Evolutionary conservation across 805 yeast genomes (phyloP), one percentile per base, ranked within the genome.

Genomic region (Metschnikowia rubicola): DNA sequence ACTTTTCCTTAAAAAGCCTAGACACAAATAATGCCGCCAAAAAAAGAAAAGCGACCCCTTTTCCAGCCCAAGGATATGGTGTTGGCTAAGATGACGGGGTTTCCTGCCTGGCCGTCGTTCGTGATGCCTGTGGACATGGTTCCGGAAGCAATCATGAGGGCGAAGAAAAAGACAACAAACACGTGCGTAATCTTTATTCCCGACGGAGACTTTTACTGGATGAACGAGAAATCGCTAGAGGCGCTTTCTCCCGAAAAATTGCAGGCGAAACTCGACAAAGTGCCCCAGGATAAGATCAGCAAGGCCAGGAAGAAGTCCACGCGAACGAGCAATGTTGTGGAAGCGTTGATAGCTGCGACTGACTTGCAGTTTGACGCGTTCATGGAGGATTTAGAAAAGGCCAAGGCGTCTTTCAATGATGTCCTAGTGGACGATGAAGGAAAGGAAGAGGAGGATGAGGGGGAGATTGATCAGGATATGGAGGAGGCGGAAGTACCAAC

Each of bases 101-200:
- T 63, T 53, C 74, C 77, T 1, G 69, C 73, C 12, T 76, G 81
- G 81, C 81, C 81, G 8, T 71, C 77, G 11, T 70, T 74, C 40
- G 70, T 76, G 43, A 68, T 67, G 71, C 77, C 79, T 2, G 52
- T 55, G 17, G 62, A 60, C 32, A 57, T 67, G 55, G 65, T 71
- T 12, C 75, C 77, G 1, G 52, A 59, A 2, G 60, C 63, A 26
- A 70, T 72, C 11, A 46, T 65, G 57, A 59, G 61, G 46, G 73
- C 61, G 29, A 65, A 70, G 56, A 66, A 66, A 60, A 66, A 68
- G 39, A 55, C 64, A 42, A 64, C 71, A 15, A 66, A 64, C 30
- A 60, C 55, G 49, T 73, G 77, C 55, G 77, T 72, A 12, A 69
- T 71, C 17, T 73, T 72, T 57, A 71, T 73, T 37, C 77, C 77